These are phyloP conservation scores for Nannochloris sp. DNA, from an alignment of 139 green algal genomes.

Conservation along the genomic window DNA sequence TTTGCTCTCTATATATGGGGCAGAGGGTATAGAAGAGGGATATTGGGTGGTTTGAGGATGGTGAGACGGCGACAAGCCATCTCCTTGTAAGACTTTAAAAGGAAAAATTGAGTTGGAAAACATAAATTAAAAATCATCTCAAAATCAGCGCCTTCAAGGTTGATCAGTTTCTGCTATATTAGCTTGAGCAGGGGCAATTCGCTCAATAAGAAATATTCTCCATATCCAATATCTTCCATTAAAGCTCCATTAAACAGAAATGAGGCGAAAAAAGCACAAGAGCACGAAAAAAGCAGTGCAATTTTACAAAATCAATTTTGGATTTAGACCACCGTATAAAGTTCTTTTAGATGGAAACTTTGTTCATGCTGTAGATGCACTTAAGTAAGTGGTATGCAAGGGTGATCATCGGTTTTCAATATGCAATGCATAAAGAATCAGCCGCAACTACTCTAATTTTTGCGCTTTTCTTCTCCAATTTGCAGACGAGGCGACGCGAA, in stretches of 20 bases:
- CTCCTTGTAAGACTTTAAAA: too few species aligned
- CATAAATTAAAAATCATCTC: too few species aligned
- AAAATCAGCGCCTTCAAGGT: neutral
- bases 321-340: conserved; percentile 68
- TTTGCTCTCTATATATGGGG: too few species aligned
- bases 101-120: too few species aligned
- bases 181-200: neutral
- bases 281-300: conserved; percentile 39
- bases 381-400: conserved; percentile 55
- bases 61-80: too few species aligned
- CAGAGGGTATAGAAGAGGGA: too few species aligned
- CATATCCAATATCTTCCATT: too few species aligned
- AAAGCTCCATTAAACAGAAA: conserved; percentile 11
- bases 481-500: conserved; percentile 29
- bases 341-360: conserved; percentile 77
- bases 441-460: neutral
- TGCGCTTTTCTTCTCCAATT: neutral
- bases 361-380: conserved; percentile 42
- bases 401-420: too few species aligned
- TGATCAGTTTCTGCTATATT: neutral
- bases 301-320: conserved; percentile 62
- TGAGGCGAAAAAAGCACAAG: conserved; percentile 74
- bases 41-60: too few species aligned
- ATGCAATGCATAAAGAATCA: neutral
- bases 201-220: neutral